Conservation (phyloP, 768 basidiomycete species). For the Boletus patriciae region DNA sequence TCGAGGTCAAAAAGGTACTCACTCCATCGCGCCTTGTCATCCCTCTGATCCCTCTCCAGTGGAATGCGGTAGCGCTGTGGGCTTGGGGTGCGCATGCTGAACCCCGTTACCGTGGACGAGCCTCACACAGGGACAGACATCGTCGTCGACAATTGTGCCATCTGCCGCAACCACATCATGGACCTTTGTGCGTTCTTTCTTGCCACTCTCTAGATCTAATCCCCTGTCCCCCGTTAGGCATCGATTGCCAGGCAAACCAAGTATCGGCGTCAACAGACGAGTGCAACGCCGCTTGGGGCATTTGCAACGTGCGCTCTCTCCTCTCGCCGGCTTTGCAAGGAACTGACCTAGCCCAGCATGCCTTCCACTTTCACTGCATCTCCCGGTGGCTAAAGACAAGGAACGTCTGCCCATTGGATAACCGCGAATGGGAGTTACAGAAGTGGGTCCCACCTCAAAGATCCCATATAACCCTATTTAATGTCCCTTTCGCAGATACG, state of each 20-base stretch:
- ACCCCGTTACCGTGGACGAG: neutral
- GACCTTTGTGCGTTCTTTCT: constrained; percentile 77
- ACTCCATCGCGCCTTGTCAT: neutral
- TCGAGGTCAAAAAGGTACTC: constrained; percentile 97
- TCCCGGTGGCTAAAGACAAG: constrained; percentile 98
- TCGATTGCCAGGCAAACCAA: constrained; percentile 99
- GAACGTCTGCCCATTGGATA: constrained; percentile 93
- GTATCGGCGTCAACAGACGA: constrained; percentile 95
- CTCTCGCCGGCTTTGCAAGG: neutral
- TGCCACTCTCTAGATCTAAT: neutral
- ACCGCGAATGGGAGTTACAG: constrained; percentile 96
- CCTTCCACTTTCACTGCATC: constrained; percentile 99
- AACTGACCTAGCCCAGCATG: constrained; percentile 59
- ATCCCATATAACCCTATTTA: neutral
- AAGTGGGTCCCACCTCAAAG: constrained; percentile 58
- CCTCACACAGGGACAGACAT: constrained; percentile 61
- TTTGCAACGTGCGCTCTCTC: constrained; percentile 74
- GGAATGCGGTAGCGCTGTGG: constrained; percentile 99
- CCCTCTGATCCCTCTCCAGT: constrained; percentile 48
- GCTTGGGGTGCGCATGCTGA: constrained; percentile 77
- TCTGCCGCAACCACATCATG: constrained; percentile 99
- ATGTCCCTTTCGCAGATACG: constrained; percentile 34
- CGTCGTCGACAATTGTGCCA: constrained; percentile 98
- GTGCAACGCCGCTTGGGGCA: constrained; percentile 98
- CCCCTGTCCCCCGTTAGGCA: constrained; percentile 56